Base-by-base conservation (phyloP, 805 yeast genomes). In the Metschnikowia lochheadii region DNA sequence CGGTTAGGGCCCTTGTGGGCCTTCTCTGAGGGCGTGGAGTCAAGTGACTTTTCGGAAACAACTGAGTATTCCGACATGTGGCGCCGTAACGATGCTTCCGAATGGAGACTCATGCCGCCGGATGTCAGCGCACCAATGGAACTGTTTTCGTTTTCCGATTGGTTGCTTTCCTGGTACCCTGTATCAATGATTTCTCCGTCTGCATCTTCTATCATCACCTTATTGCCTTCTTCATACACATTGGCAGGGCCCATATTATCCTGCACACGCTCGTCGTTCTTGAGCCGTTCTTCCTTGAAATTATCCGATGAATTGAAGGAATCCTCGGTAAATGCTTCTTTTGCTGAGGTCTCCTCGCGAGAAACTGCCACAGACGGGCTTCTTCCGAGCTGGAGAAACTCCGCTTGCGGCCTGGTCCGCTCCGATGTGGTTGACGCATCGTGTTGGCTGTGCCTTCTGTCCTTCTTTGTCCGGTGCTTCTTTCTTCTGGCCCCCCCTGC, bases 121-220 rank as follows among this genome's bases (percentile, higher is more conserved):
- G 46, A 17, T 6, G 42, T 34, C 34, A 15, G 35, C 10, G 18
- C 18, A 14, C 23, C 17, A n/a, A 23, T 15, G 7, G 46, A 34
- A 5, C 5, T 10, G 23, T 17, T 17, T 17, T 40, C 40, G 11
- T 46, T 40, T 7, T 45, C 45, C 4, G 15, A 23, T n/a, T 47
- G 26, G n/a, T 40, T 46, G 10, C 42, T 43, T 8, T 43, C 46
- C 23, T 59, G 67, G 60, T 48, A 84, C 70, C 68, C 48, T 2
- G 83, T 76, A 46, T 80, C 83, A 46, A 92, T 61, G 40, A 90
- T 77, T 63, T 91, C 97, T 49, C 98, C 98, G 44, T 83, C 76
- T 49, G 78, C 80, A 66, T 90, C 94, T 64, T 92, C 99, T 49
- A 92, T 75, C 48, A 91, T 79, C 35, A 91, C 65, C 40, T 78